phyloP scores from a whole-genome alignment of 1,284 basidiomycete species.

The Wallemia mellicola region DNA sequence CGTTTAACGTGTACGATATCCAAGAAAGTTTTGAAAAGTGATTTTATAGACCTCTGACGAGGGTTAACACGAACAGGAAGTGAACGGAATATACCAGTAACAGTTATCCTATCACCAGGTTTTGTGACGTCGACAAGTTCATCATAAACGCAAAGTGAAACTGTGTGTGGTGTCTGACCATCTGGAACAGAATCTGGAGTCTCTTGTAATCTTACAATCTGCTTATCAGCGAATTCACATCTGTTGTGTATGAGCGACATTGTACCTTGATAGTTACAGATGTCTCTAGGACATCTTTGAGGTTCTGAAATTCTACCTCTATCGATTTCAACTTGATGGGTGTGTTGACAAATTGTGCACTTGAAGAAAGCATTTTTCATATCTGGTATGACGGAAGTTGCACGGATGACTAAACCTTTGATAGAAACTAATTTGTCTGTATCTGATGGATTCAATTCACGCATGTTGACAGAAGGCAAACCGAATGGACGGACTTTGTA shows the following conservation, averaged over 20 bases:
- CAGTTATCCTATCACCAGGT: constrained; percentile 69
- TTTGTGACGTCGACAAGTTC: constrained; percentile 85
- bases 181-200: constrained; percentile 93
- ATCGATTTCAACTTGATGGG: constrained; percentile 79
- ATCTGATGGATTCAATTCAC: constrained; percentile 64
- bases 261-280: constrained; percentile 56
- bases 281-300: constrained; percentile 60
- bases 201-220: constrained; percentile 82
- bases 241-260: constrained; percentile 93
- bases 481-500: constrained; percentile 81
- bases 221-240: constrained; percentile 78
- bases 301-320: constrained; percentile 88
- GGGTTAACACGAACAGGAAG: constrained; percentile 82
- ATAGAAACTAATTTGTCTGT: constrained; percentile 87
- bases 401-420: constrained; percentile 88
- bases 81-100: constrained; percentile 82
- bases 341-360: constrained; percentile 82
- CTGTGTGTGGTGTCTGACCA: constrained; percentile 91
- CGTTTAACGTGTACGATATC: constrained; percentile 79
- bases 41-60: constrained; percentile 65
- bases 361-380: constrained; percentile 94
- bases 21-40: constrained; percentile 84
- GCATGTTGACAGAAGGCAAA: constrained; percentile 47
- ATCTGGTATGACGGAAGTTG: constrained; percentile 89
- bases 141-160: constrained; percentile 82